Base-by-base conservation (phyloP, 768 basidiomycete species). In the Tulasnella sp. region DNA sequence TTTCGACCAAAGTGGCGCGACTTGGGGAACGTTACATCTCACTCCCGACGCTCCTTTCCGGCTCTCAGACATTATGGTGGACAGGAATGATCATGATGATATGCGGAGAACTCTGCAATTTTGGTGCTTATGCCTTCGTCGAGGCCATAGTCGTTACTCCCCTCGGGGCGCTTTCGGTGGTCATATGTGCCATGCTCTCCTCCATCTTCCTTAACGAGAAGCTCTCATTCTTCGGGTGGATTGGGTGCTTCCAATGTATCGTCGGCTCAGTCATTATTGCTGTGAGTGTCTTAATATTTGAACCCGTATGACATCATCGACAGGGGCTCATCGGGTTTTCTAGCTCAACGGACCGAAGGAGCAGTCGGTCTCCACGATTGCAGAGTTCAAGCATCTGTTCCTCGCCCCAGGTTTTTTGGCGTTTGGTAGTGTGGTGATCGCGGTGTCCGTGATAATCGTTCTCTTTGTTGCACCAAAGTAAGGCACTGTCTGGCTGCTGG, bases 101-200 rank as follows among this genome's bases (percentile, higher is more conserved):
- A 83, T 79, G 94, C 50, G 60, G 77, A 18, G 94, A 94, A 87
- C 84, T 95, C 72, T 95, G 94, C 89, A 95, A 82, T 72, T 82
- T 82, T 48, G 79, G 72, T 42, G 92, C 93, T 72, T 96, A 97
- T 84, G 94, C 96, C 8, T 96, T 97, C 85, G 93, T 94, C 37
- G 93, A 96, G 85, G 96, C 96, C 40, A 93, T 99, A 83, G 91
- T 98, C 81, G 98, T 99, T 81, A 99, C 97, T 50, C 98, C 97
- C 2, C 91, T 99, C 83, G 97, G 97, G 58, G 96, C 97, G 9
- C 90, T 99, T 78, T 96, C 96, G 28, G 98, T 99, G 82, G 98
- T 99, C 82, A 89, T 99, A 82, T 97, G 93, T 85, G 96, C 97
- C 75, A 93, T 97, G 44, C 87, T 98, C 24, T 97, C 97, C 16